Conservation (phyloP, 352 stramenopile genomes). For the Phytophthora litchii region DNA sequence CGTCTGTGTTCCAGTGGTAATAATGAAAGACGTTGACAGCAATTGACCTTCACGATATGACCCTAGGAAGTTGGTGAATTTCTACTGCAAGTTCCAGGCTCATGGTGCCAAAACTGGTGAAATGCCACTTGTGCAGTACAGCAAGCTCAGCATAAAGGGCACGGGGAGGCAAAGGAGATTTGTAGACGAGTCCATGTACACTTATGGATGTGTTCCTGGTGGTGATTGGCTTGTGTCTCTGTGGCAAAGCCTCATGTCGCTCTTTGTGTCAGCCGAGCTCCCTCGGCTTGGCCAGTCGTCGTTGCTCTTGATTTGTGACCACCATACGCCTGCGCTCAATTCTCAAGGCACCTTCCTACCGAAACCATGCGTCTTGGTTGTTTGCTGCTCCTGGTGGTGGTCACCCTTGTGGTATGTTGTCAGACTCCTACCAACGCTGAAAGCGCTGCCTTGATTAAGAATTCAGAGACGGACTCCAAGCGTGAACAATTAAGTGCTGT, state of each 20-base stretch:
- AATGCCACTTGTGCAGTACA: background rate
- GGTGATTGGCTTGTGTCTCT: conserved; percentile 24
- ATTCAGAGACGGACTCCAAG: conserved; percentile 3
- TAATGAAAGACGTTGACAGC: no score
- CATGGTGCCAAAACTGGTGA: conserved; percentile 9
- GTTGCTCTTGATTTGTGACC: conserved; percentile 7
- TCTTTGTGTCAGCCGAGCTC: conserved; percentile 3
- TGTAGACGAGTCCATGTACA: conserved; percentile 20
- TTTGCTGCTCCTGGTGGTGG: conserved; percentile 18
- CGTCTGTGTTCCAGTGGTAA: no score
- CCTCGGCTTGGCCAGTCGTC: conserved; percentile 14
- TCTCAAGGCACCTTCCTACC: background rate
- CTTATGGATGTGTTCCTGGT: background rate
- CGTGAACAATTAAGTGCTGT: background rate
- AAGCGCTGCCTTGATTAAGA: background rate
- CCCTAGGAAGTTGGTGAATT: no score
- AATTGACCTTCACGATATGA: no score
- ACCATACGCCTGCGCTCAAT: conserved; percentile 2
- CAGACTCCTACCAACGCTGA: conserved; percentile 11
- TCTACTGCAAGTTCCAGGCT: no score
- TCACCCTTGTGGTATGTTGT: conserved; percentile 11
- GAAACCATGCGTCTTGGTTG: conserved; percentile 15
- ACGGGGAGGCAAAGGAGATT: background rate
- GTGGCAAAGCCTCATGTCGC: conserved; percentile 19
- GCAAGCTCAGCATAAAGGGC: no score